Percentiles rank a stretch among this genome's conserved stretches.
Evolutionary conservation across 257 asterid genomes (phyloP).

Genomic region (Nemophila menziesii): DNA sequence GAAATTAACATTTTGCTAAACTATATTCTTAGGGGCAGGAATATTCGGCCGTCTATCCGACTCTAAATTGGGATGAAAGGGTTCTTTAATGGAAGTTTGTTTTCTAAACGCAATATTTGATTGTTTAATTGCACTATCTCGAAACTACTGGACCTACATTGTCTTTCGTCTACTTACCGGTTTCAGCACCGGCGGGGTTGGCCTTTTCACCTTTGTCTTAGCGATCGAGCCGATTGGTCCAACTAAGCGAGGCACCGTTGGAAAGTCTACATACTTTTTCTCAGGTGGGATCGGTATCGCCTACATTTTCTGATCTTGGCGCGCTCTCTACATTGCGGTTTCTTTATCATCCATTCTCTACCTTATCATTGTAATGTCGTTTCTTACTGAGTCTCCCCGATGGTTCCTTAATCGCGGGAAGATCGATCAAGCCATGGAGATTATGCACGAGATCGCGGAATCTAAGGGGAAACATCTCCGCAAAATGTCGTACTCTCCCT

Average conservation of each 20-base stretch:
- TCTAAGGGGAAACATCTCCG: constrained; percentile 39
- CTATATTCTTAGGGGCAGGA: constrained; percentile 54
- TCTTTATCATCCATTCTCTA: constrained; percentile 54
- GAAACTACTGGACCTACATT: constrained; percentile 43
- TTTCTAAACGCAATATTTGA: constrained; percentile 62
- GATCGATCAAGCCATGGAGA: constrained; percentile 31
- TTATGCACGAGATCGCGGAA: constrained; percentile 48
- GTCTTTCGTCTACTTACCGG: constrained; percentile 65
- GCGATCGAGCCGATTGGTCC: constrained; percentile 90
- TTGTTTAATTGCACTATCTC: constrained; percentile 55
- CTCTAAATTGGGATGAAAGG: constrained; percentile 70
- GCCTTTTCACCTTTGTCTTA: constrained; percentile 78
- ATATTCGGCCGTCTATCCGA: constrained; percentile 87
- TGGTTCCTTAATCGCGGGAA: constrained; percentile 74
- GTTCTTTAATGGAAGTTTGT: constrained; percentile 56
- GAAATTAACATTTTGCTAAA: background rate
- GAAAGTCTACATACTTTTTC: constrained; percentile 89
- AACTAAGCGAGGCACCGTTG: constrained; percentile 53
- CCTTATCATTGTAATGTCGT: constrained; percentile 42
- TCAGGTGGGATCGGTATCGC: constrained; percentile 71
- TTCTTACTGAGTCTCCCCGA: constrained; percentile 76
- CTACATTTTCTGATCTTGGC: constrained; percentile 51
- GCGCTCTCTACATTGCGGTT: constrained; percentile 55
- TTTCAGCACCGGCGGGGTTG: constrained; percentile 83
- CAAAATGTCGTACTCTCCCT: constrained; percentile 32